These are phyloP conservation scores for Adansonia rubrostipa DNA, from an alignment of 441 rosid species.

Conservation along the genomic window DNA sequence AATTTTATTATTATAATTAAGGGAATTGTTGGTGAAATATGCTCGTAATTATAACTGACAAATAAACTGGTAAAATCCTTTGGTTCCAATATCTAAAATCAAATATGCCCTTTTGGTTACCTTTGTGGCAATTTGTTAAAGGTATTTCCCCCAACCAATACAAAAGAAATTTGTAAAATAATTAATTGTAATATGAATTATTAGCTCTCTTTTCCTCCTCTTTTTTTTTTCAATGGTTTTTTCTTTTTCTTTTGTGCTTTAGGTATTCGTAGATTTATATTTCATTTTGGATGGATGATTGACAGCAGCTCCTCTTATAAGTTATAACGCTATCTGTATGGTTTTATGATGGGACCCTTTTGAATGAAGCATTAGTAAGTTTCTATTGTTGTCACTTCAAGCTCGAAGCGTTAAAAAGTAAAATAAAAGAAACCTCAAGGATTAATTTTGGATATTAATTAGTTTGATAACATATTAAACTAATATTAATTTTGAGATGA, in stretches of 20 bases:
- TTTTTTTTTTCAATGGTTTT: background rate
- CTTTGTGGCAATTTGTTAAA: background rate
- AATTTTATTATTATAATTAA: no score
- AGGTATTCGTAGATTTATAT: no score
- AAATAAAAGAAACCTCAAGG: background rate
- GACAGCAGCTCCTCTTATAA: no score
- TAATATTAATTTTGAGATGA: no score
- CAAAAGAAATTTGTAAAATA: background rate
- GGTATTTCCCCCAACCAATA: background rate
- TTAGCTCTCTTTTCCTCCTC: background rate
- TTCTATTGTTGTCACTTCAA: background rate
- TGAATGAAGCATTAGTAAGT: no score
- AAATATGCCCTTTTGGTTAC: background rate
- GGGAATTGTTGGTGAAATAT: no score
- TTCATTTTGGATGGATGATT: no score
- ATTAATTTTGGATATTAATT: background rate
- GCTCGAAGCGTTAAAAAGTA: background rate
- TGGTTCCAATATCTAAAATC: background rate
- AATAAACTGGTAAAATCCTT: background rate
- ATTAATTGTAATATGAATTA: background rate
- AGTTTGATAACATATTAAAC: no score
- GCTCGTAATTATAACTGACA: background rate
- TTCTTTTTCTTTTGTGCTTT: no score
- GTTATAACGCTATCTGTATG: no score
- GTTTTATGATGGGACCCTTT: no score